Conservation (phyloP, 345 rosid genomes). For the Camelina sativa region DNA sequence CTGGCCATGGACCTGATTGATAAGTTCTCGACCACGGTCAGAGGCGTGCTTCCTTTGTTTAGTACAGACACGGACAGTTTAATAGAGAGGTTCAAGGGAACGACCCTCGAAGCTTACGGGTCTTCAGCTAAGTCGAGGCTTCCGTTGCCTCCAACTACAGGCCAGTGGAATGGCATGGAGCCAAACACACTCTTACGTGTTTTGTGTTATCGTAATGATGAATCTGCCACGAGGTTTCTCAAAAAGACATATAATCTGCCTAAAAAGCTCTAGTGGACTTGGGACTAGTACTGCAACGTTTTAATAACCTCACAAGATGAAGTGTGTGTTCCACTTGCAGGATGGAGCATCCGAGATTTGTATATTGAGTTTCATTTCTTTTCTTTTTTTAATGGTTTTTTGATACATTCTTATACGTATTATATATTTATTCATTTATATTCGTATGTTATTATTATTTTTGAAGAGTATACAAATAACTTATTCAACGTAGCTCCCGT, state of each 20-base stretch:
- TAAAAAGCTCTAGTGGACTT: slow-evolving; percentile 55
- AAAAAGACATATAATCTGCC: slow-evolving; percentile 92
- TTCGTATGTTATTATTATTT: slow-evolving; percentile 37
- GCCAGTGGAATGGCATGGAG: slow-evolving; percentile 89
- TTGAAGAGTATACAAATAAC: slow-evolving; percentile 20
- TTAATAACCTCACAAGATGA: slow-evolving; percentile 37
- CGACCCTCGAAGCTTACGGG: slow-evolving; percentile 72
- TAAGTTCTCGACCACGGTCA: slow-evolving; percentile 64
- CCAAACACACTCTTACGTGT: slow-evolving; percentile 88
- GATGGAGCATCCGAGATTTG: slow-evolving; percentile 42
- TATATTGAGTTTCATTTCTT: slow-evolving; percentile 40
- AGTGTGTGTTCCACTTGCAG: slow-evolving; percentile 28
- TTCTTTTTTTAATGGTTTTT: slow-evolving; percentile 8
- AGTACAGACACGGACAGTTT: slow-evolving; percentile 81
- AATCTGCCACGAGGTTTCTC: slow-evolving; percentile 76
- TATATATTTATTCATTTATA: slow-evolving; percentile 36
- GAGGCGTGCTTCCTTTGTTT: slow-evolving; percentile 79
- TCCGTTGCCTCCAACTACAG: slow-evolving; percentile 87
- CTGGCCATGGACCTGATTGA: slow-evolving; percentile 78
- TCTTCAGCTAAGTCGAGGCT: slow-evolving; percentile 82
- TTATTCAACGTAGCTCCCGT: slow-evolving; percentile 26
- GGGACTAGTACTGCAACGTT: background rate
- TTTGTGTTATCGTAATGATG: slow-evolving; percentile 88
- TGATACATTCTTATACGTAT: slow-evolving; percentile 26
- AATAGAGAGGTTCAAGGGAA: slow-evolving; percentile 79